Percentiles rank a stretch among this genome's conserved stretches.
Evolutionary conservation across 257 asterid species (phyloP).

Genomic region (Echium plantagineum): DNA sequence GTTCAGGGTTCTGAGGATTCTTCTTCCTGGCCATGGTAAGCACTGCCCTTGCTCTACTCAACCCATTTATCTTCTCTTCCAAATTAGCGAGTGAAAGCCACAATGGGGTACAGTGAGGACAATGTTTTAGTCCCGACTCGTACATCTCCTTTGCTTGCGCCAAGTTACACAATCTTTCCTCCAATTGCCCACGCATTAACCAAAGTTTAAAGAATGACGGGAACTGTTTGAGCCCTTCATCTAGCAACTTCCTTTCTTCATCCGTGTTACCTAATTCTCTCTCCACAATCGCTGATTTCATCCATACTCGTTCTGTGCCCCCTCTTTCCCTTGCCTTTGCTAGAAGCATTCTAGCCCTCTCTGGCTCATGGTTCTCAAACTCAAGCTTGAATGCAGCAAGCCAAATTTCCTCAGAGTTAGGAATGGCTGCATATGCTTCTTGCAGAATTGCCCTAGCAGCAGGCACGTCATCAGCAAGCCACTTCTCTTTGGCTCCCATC

Average conservation of each 20-base stretch:
- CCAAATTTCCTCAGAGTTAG: slow-evolving; percentile 93
- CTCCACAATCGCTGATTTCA: slow-evolving; percentile 93
- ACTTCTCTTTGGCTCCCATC: slow-evolving; percentile 96
- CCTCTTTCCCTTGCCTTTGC: slow-evolving; percentile 90
- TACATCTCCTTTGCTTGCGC: slow-evolving; percentile 53
- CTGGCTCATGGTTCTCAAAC: slow-evolving; percentile 90
- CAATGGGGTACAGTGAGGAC: slow-evolving; percentile 52
- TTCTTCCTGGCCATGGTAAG: slow-evolving; percentile 73
- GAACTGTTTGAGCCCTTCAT: slow-evolving; percentile 63
- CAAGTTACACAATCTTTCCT: slow-evolving; percentile 58
- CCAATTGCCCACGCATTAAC: slow-evolving; percentile 89
- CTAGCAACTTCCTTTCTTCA: slow-evolving; percentile 66
- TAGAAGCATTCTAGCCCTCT: slow-evolving; percentile 79
- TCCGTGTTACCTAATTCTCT: slow-evolving; percentile 68
- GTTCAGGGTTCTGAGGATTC: slow-evolving; percentile 67
- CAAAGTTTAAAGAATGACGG: slow-evolving; percentile 78
- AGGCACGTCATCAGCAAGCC: slow-evolving; percentile 98
- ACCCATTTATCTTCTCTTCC: slow-evolving; percentile 62
- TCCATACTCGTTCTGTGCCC: slow-evolving; percentile 92
- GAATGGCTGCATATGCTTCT: slow-evolving; percentile 96
- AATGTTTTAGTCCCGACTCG: slow-evolving; percentile 59
- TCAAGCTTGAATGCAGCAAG: slow-evolving; percentile 97
- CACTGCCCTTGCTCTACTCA: slow-evolving; percentile 76
- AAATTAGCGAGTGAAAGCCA: slow-evolving; percentile 83
- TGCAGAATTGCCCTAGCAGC: slow-evolving; percentile 86